Percentiles rank a stretch among this genome's conserved stretches.
Evolutionary conservation across 257 asterid species (phyloP).

Genomic region (Solanum etuberosum): DNA sequence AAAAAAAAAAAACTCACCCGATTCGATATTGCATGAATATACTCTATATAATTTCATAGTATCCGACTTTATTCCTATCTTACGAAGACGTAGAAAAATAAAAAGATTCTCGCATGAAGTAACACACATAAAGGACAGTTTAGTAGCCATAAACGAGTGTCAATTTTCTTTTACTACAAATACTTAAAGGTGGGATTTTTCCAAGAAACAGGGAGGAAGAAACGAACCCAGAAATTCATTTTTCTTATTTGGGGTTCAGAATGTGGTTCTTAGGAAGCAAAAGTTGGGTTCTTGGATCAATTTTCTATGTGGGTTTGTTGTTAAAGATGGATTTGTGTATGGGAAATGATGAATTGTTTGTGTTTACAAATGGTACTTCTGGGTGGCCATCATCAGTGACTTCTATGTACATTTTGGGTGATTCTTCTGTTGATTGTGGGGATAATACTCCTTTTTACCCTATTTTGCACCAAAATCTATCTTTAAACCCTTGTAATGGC

Average conservation of each 20-base stretch:
- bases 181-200: neutral
- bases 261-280: slow-evolving; percentile 2
- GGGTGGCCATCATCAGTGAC: slow-evolving; percentile 15
- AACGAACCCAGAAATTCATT: neutral
- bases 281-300: slow-evolving; percentile 6
- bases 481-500: slow-evolving; percentile 55
- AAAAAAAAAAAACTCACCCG: too few species aligned
- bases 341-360: slow-evolving; percentile 1
- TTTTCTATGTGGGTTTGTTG: neutral
- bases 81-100: too few species aligned
- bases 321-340: neutral
- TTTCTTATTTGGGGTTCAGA: neutral
- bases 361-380: slow-evolving; percentile 1
- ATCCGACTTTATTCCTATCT: too few species aligned
- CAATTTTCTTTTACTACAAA: neutral
- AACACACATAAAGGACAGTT: neutral
- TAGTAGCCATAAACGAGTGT: neutral
- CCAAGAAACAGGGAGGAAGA: neutral
- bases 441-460: slow-evolving; percentile 44
- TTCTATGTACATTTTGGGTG: slow-evolving; percentile 54
- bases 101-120: neutral
- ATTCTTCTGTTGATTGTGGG: slow-evolving; percentile 65
- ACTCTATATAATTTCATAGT: neutral
- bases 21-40: too few species aligned
- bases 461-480: slow-evolving; percentile 20